A percentile compares a stretch with the other conserved stretches of the same genome.
Conservation (phyloP, 495 filamentous ascomycete genomes). For the Aspergillus sparsus region DNA sequence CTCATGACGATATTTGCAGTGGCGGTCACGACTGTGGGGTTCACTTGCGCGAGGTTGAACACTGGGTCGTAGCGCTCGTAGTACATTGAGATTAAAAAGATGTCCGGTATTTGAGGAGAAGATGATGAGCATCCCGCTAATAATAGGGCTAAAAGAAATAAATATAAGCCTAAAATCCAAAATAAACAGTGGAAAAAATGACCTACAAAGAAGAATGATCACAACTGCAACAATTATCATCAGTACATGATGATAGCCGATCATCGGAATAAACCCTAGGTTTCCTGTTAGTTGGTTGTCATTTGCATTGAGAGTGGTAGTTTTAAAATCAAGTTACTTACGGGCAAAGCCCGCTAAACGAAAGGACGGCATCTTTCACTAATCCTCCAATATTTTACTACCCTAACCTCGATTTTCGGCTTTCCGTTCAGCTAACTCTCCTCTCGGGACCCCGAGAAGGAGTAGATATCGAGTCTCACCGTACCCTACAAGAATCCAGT, state of each 20-base stretch:
- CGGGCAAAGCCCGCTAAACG: constrained; percentile 35
- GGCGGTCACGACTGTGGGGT: constrained; percentile 73
- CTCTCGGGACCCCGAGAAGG: constrained; percentile 54
- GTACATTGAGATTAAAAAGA: constrained; percentile 72
- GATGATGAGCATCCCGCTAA: constrained; percentile 70
- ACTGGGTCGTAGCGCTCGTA: constrained; percentile 63
- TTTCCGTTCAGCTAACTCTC: constrained; percentile 35
- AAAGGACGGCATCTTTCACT: constrained; percentile 29
- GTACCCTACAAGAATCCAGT: neutral
- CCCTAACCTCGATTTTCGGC: constrained; percentile 17
- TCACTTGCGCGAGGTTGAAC: constrained; percentile 73
- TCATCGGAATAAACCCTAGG: constrained; percentile 84
- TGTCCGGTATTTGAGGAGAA: constrained; percentile 65
- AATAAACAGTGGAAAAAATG: neutral
- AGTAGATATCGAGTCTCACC: constrained; percentile 25
- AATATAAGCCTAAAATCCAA: constrained; percentile 25
- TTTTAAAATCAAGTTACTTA: constrained; percentile 25
- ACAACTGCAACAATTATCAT: constrained; percentile 95
- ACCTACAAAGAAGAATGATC: constrained; percentile 93
- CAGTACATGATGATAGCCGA: constrained; percentile 97
- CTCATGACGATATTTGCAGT: constrained; percentile 66
- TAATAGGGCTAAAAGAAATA: constrained; percentile 54
- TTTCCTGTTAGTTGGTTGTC: constrained; percentile 15
- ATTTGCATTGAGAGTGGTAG: neutral
- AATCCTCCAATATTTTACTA: too few relatives aligned